A percentile compares a stretch with the other conserved stretches of the same genome.
Conservation (phyloP, 495 filamentous ascomycete genomes). For the Neurospora sp. region DNA sequence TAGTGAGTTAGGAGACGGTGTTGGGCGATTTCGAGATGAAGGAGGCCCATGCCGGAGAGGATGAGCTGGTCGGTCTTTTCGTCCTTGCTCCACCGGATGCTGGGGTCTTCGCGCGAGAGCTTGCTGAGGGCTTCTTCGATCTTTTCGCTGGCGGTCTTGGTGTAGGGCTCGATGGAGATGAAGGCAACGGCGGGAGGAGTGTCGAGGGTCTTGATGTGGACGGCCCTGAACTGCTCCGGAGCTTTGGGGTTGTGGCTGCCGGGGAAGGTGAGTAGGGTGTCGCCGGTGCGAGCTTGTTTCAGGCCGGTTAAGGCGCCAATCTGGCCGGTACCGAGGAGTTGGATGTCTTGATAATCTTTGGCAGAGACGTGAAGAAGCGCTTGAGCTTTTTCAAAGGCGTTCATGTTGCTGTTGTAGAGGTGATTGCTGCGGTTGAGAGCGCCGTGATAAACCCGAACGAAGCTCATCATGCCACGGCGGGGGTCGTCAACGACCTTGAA, state of each 20-base stretch:
- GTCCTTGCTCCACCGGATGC: constrained; percentile 73
- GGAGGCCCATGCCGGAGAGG: constrained; percentile 90
- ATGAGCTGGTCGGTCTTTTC: constrained; percentile 90
- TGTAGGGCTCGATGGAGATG: constrained; percentile 79
- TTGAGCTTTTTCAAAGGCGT: constrained; percentile 69
- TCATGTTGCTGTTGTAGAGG: constrained; percentile 82
- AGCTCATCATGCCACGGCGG: constrained; percentile 79
- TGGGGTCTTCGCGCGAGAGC: constrained; percentile 86
- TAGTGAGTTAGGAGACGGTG: constrained; percentile 82
- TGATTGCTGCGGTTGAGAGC: constrained; percentile 58
- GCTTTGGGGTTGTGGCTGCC: constrained; percentile 28
- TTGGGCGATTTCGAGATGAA: constrained; percentile 92
- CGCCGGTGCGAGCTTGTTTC: constrained; percentile 83
- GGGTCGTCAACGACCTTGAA: constrained; percentile 96
- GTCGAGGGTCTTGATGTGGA: constrained; percentile 81
- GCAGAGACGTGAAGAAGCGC: constrained; percentile 88
- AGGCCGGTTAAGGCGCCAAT: constrained; percentile 94
- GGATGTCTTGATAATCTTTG: constrained; percentile 75
- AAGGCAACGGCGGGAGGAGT: constrained; percentile 95
- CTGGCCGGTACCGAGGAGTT: constrained; percentile 70
- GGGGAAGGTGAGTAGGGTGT: constrained; percentile 73
- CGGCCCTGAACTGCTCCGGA: constrained; percentile 56
- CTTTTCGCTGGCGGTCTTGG: constrained; percentile 63
- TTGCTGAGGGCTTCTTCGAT: constrained; percentile 65
- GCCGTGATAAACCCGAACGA: constrained; percentile 86